Evolutionary conservation across 2,329 filamentous ascomycete species (phyloP).

Genomic region (Annulohypoxylon truncatum): DNA sequence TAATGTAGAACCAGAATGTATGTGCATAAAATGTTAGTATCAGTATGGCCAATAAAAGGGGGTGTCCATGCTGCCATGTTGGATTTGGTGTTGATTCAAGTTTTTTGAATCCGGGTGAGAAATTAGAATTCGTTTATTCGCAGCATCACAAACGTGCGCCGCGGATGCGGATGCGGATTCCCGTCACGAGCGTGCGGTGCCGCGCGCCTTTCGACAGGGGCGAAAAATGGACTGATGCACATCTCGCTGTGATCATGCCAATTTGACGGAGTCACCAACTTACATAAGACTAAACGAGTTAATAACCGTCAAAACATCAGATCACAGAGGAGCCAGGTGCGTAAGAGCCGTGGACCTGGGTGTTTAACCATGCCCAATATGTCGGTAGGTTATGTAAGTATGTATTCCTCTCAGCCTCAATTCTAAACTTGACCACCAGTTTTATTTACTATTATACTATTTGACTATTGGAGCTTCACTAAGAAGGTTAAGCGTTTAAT

Average conservation of each 20-base stretch:
- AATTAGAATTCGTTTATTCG: not conserved
- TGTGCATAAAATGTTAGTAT: not conserved
- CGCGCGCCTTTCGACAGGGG: not conserved
- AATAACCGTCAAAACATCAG: constrained; percentile 1
- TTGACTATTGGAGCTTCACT: not conserved
- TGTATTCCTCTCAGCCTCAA: constrained; percentile 29
- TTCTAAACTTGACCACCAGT: constrained; percentile 19
- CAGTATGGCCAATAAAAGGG: not conserved
- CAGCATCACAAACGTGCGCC: not conserved
- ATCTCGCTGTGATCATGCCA: not conserved
- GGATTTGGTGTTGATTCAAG: not conserved
- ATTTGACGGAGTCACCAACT: not conserved
- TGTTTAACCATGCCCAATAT: not conserved
- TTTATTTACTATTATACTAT: not conserved
- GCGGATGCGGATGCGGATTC: not conserved
- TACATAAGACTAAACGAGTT: not conserved
- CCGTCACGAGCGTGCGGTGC: constrained; percentile 7
- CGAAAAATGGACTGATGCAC: not conserved
- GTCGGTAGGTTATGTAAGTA: not conserved
- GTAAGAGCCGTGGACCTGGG: constrained; percentile 24
- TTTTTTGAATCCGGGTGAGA: not conserved
- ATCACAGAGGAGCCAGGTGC: not conserved
- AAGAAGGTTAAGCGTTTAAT: not conserved
- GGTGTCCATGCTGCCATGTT: not conserved
- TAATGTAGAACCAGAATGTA: not conserved